These are phyloP conservation scores for Globisporangium recalcitrans DNA, from an alignment of 352 stramenopile genomes.

Conservation along the genomic window DNA sequence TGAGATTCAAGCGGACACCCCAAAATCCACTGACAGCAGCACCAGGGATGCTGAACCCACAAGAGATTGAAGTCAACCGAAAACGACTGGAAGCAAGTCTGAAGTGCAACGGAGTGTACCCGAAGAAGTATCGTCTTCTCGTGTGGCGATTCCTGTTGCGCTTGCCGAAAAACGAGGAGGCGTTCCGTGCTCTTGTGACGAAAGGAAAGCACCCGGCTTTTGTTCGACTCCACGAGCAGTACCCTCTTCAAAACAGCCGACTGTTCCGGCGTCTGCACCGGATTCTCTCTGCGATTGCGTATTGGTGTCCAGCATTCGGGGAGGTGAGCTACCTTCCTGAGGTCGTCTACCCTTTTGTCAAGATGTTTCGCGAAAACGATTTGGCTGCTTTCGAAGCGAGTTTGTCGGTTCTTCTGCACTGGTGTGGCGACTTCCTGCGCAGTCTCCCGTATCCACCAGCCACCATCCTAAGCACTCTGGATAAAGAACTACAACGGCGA, in stretches of 20 bases:
- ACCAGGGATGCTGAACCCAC: slow-evolving; percentile 2
- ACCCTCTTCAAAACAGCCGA: slow-evolving; percentile 71
- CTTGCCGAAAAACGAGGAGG: slow-evolving; percentile 78
- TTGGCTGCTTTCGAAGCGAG: slow-evolving; percentile 88
- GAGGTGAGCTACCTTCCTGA: slow-evolving; percentile 79
- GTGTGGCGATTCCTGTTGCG: slow-evolving; percentile 82
- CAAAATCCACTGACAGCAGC: slow-evolving; percentile 7
- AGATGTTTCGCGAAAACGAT: slow-evolving; percentile 83
- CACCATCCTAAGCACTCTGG: slow-evolving; percentile 56
- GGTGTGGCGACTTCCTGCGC: slow-evolving; percentile 73
- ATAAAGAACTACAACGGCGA: slow-evolving; percentile 59
- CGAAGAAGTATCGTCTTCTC: slow-evolving; percentile 76
- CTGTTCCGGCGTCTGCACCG: slow-evolving; percentile 74
- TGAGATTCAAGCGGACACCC: not conserved
- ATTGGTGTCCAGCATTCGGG: slow-evolving; percentile 89
- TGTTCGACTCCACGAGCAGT: slow-evolving; percentile 60
- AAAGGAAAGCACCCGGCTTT: slow-evolving; percentile 80
- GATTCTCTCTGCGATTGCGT: slow-evolving; percentile 80
- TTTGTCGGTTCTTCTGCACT: slow-evolving; percentile 83
- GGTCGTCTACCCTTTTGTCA: slow-evolving; percentile 87
- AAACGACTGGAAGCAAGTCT: slow-evolving; percentile 61
- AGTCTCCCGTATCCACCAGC: slow-evolving; percentile 82
- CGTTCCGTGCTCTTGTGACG: slow-evolving; percentile 62
- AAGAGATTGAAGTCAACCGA: slow-evolving; percentile 56
- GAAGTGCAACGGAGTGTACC: slow-evolving; percentile 68